Evolutionary conservation across 2,329 filamentous ascomycete genomes (phyloP).

Genomic region (Zymoseptoria tritici): DNA sequence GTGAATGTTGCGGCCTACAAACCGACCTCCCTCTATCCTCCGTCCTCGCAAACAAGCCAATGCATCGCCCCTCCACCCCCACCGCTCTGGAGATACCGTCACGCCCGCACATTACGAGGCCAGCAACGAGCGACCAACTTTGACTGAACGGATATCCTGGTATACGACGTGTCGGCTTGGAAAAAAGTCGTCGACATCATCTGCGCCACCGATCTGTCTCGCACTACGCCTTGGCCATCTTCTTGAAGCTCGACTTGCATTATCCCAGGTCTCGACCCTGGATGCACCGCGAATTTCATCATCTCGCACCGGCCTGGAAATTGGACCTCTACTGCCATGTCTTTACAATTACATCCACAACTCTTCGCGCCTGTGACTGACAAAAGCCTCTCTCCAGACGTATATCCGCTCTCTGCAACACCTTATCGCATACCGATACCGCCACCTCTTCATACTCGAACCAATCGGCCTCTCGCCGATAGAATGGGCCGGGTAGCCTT

Average conservation of each 20-base stretch:
- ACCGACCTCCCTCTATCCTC: neutral
- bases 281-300: neutral
- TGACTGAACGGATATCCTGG: neutral
- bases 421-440: slow-evolving; percentile 1
- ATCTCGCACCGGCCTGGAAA: neutral
- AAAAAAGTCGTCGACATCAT: slow-evolving; percentile 14
- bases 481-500: slow-evolving; percentile 49
- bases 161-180: neutral
- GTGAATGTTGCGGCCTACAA: neutral
- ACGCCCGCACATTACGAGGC: neutral
- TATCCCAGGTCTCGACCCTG: neutral
- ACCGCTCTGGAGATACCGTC: neutral
- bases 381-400: neutral
- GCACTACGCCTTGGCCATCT: neutral
- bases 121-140: neutral
- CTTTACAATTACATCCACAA: neutral
- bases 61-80: neutral
- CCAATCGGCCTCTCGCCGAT: slow-evolving; percentile 45
- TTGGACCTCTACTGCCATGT: neutral
- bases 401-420: slow-evolving; percentile 1
- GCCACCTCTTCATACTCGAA: slow-evolving; percentile 10
- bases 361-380: neutral
- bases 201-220: slow-evolving; percentile 11
- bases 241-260: neutral
- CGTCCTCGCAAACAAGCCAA: neutral